phyloP scores from a whole-genome alignment of 305 asterid species.

The Lippia alba region DNA sequence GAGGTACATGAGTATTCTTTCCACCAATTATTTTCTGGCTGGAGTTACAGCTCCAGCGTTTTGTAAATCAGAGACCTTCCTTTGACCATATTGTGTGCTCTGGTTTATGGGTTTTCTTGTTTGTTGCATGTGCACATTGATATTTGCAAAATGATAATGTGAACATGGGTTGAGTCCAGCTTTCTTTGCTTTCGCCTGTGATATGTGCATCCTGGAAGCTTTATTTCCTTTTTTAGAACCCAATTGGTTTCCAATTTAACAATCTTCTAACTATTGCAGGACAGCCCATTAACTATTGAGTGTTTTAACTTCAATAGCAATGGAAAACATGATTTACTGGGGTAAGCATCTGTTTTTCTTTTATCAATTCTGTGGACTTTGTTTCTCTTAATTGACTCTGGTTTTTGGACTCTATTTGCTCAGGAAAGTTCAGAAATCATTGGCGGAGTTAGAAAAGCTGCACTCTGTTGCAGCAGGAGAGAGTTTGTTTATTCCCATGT shows the following conservation, averaged over 20 bases:
- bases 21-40: constrained; percentile 23
- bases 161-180: constrained; percentile 16
- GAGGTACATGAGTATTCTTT: constrained; percentile 33
- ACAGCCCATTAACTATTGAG: constrained; percentile 86
- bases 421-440: constrained; percentile 91
- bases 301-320: constrained; percentile 92
- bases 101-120: constrained; percentile 22
- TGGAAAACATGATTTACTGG: constrained; percentile 89
- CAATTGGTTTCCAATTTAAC: constrained; percentile 33
- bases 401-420: constrained; percentile 40
- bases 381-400: constrained; percentile 39
- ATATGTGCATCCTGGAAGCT: constrained; percentile 8
- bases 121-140: constrained; percentile 19
- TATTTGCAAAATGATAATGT: constrained; percentile 20
- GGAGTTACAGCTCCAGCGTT: constrained; percentile 25
- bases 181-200: constrained; percentile 20
- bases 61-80: constrained; percentile 19
- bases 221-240: constrained; percentile 23
- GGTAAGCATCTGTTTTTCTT: constrained; percentile 56
- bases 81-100: constrained; percentile 7
- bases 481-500: constrained; percentile 60
- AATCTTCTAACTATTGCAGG: constrained; percentile 71
- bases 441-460: constrained; percentile 84
- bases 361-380: constrained; percentile 28
- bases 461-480: constrained; percentile 65